Percentiles rank a stretch among this genome's conserved stretches.
These are phyloP conservation scores for Alternaria gansuensis DNA, from an alignment of 2,329 filamentous ascomycete species.

Conservation along the genomic window DNA sequence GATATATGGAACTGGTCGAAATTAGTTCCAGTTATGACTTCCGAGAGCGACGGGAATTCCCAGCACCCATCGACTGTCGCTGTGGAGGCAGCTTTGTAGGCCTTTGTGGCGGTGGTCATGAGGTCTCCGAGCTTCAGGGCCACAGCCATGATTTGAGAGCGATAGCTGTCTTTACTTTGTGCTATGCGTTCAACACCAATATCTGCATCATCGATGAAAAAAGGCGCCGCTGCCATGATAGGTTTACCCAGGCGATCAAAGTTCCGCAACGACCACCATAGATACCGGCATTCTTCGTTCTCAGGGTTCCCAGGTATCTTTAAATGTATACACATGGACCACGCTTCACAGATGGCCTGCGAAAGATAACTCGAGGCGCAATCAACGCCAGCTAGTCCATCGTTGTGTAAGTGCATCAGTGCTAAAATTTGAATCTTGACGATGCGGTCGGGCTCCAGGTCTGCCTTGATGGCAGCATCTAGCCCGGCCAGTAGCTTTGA, in stretches of 20 bases:
- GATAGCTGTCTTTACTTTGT: neutral
- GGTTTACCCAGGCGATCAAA: constrained; percentile 14
- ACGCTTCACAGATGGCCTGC: constrained; percentile 12
- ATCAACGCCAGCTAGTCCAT: constrained; percentile 6
- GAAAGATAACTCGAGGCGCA: constrained; percentile 7
- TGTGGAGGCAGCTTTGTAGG: constrained; percentile 6
- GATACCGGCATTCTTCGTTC: constrained; percentile 6
- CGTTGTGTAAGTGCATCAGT: constrained; percentile 15
- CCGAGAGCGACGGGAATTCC: neutral
- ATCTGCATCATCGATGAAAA: constrained; percentile 13
- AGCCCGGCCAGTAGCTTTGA: constrained; percentile 11
- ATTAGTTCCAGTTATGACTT: neutral
- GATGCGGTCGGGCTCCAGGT: constrained; percentile 11
- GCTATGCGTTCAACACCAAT: constrained; percentile 1
- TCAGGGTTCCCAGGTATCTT: constrained; percentile 8
- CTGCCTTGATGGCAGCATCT: constrained; percentile 14
- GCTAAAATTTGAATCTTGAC: constrained; percentile 11
- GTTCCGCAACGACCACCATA: constrained; percentile 15
- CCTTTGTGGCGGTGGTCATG: constrained; percentile 6
- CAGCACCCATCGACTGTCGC: neutral
- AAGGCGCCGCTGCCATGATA: constrained; percentile 11
- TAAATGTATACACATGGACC: constrained; percentile 14
- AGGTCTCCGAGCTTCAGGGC: constrained; percentile 5
- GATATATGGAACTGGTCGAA: constrained; percentile 11
- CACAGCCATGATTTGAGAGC: constrained; percentile 11